Base-by-base conservation (phyloP, 1,139 yeast species). In the Taphrina wiesneri region DNA sequence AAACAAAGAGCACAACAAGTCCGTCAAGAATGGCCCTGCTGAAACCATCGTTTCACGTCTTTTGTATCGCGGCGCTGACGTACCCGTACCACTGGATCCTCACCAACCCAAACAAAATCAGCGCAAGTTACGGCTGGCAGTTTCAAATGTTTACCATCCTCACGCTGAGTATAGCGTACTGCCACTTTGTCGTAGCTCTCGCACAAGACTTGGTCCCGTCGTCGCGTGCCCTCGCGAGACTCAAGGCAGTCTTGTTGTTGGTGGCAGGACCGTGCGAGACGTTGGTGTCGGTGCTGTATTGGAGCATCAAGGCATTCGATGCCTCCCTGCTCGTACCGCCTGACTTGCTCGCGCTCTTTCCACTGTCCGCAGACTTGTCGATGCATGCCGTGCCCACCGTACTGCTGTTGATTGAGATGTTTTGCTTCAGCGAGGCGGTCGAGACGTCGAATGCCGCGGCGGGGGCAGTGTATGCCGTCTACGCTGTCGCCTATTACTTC, bases 321-420 rank as follows among this genome's bases (percentile, higher is more conserved):
- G 32, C 64, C 13, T 15, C 57, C 19, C 30, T 60, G 15, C 43
- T 60, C 30, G 56, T 30, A 2, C 52, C 56, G 7, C 49, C 45
- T 2, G 57, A 60, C 25, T 26, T 60, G 21, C 32, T 51, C 19
- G 54, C 45, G 21, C 28, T 28, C 21, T 49, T 60, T 15, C 56
- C 64, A 2, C 39, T 60, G 34, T 23, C 51, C 3, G 64, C 64
- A n/a, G 64, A 60, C 30, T 23, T 60, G 30, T 45, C 56, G 19
- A 60, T 60, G 64, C 64, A 60, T 21, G 64, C 64, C 32, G 52
- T 47, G n/a, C 64, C 64, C 19, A 39, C 64, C 11, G 5, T 60
- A 15, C 43, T 60, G 9, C 34, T 60, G 7, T 17, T 60, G 34
- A 21, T 60, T 21, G 64, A 60, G 36, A 51, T 28, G 21, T 60